Base-by-base conservation (phyloP, 257 asterid genomes). In the Plantago ovata region DNA sequence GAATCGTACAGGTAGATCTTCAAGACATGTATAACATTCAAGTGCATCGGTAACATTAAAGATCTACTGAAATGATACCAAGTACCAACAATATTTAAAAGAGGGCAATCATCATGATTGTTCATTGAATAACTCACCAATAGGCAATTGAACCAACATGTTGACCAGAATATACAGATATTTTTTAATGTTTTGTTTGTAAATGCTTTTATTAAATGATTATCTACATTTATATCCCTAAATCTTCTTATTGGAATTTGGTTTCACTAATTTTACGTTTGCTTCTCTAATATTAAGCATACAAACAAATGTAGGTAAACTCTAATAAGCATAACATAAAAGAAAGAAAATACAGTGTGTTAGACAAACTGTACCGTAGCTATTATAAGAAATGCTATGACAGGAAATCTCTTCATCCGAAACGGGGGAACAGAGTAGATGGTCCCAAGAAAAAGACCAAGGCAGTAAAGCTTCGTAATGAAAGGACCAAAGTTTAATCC, bases 391-490 rank as follows among this genome's bases (percentile, higher is more conserved):
- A 89, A 93, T 47, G 98, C 97, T 38, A 81, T 33, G 52, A 84
- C 84, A 10, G 97, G 84, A 74, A 52, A 79, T 81, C 83, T 82
- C 82, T 89, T 93, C 97, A 93, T 69, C 61, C 98, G 87, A 63
- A 93, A 83, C 44, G 98, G 98, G 44, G 98, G 98, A 61, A 89
- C 98, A 42, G 98, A 93, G 66, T 93, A 93, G 48, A 93, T 86
- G 49, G 97, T 93, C 53, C 98, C 97, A 51, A 89, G 89, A 63
- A 86, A 79, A 71, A 92, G 98, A 63, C 98, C 98, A 21, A 92
- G 80, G 80, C 88, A 78, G 71, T 87, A 92, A 69, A 92, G 98
- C 32, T 81, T 65, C 40, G 94, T 72, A 57, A 92, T 92, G 78
- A 92, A 89, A 40, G 97, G 86, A 56, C 95, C 98, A 68, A 86